Evolutionary conservation across 2,329 filamentous ascomycete species (phyloP).

Genomic region (Phaeosphaeria sp.): DNA sequence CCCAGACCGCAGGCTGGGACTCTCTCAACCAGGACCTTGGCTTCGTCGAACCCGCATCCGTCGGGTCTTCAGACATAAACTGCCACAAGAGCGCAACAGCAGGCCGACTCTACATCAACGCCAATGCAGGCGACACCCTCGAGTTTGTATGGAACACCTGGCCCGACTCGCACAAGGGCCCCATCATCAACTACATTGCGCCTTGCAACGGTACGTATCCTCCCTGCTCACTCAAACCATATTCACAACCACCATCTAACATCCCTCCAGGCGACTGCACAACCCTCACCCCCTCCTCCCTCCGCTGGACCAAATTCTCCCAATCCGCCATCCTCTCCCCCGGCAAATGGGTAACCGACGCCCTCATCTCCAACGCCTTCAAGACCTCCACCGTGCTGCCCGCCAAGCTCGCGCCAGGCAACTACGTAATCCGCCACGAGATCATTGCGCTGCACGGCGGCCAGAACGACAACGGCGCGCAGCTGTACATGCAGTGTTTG

Average conservation of each 20-base stretch:
- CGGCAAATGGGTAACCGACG: conserved; percentile 44
- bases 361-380: conserved; percentile 53
- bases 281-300: conserved; percentile 26
- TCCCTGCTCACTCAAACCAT: neutral
- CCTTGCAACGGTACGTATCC: conserved; percentile 37
- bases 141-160: conserved; percentile 47
- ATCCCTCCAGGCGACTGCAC: conserved; percentile 38
- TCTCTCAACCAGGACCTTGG: conserved; percentile 47
- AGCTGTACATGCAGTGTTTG: conserved; percentile 61
- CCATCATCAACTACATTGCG: conserved; percentile 49
- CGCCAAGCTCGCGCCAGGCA: conserved; percentile 52
- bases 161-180: conserved; percentile 46
- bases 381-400: conserved; percentile 56
- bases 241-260: neutral
- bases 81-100: conserved; percentile 50
- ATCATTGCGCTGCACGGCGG: conserved; percentile 58
- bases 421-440: conserved; percentile 64
- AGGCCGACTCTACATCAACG: conserved; percentile 40
- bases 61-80: conserved; percentile 39
- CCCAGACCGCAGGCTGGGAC: conserved; percentile 45
- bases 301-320: conserved; percentile 47
- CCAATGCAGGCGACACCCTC: conserved; percentile 43
- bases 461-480: conserved; percentile 55
- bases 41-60: conserved; percentile 42
- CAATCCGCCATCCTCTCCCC: conserved; percentile 35